Conservation (phyloP, 306 rosid genomes). For the Astragalus membranaceus region DNA sequence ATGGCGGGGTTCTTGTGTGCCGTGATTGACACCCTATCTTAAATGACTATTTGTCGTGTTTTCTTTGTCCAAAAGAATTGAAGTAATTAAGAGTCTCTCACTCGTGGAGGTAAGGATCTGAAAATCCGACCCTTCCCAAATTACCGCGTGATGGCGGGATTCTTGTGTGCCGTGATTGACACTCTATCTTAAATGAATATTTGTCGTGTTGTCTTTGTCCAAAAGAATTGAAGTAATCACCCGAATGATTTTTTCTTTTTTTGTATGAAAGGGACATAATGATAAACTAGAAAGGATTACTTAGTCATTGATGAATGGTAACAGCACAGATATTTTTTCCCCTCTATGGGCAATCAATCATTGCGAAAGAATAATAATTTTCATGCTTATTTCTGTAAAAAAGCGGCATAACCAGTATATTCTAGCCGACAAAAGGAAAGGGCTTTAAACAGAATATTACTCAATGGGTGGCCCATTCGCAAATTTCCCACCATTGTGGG, state of each 20-base stretch:
- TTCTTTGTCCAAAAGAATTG: too few species aligned
- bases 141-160: not conserved
- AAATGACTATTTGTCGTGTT: too few species aligned
- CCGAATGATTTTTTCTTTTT: not conserved
- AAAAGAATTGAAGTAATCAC: not conserved
- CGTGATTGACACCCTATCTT: too few species aligned
- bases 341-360: not conserved
- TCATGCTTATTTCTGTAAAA: not conserved
- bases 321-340: not conserved
- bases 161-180: not conserved
- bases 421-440: not conserved
- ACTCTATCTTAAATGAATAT: not conserved
- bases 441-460: not conserved
- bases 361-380: not conserved
- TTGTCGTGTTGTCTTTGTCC: not conserved
- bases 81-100: too few species aligned
- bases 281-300: not conserved
- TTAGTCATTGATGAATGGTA: not conserved
- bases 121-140: not conserved
- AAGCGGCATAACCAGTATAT: not conserved
- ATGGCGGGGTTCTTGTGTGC: too few species aligned
- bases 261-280: not conserved
- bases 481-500: not conserved
- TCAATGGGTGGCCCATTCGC: not conserved
- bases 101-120: not conserved